Percentiles rank a stretch among this genome's conserved stretches.
These are phyloP conservation scores for Lactifluus echinatus DNA, from an alignment of 768 basidiomycete species.

Conservation along the genomic window DNA sequence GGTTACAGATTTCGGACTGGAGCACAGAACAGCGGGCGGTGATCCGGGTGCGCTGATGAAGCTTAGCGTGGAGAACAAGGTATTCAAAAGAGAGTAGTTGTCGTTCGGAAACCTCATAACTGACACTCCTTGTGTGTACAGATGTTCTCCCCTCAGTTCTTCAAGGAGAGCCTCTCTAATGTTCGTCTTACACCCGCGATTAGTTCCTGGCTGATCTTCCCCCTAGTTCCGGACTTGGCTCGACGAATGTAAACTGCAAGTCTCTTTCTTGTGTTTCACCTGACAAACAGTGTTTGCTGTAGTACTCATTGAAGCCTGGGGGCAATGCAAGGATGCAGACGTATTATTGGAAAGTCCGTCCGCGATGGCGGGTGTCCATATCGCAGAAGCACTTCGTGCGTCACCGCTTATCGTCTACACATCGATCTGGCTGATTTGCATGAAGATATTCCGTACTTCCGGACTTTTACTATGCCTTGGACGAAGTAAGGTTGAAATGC, in stretches of 20 bases:
- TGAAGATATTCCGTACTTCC: conserved; percentile 54
- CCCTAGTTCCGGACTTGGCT: conserved; percentile 55
- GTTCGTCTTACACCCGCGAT: conserved; percentile 27
- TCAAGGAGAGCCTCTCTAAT: conserved; percentile 50
- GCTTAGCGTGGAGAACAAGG: conserved; percentile 42
- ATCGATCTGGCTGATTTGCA: neutral
- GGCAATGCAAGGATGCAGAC: conserved; percentile 54
- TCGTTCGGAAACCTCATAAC: conserved; percentile 13
- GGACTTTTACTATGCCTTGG: conserved; percentile 57
- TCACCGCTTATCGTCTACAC: conserved; percentile 4
- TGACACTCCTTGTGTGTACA: conserved; percentile 22
- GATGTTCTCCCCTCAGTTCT: conserved; percentile 70
- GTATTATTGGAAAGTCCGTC: conserved; percentile 59
- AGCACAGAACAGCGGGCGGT: conserved; percentile 54
- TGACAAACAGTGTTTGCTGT: neutral
- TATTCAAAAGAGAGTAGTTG: neutral
- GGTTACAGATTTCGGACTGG: conserved; percentile 51
- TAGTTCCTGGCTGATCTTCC: neutral
- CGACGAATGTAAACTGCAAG: conserved; percentile 40
- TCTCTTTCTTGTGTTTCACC: neutral
- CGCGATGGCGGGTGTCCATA: conserved; percentile 64
- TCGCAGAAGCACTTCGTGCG: conserved; percentile 55
- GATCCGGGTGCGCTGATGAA: conserved; percentile 66
- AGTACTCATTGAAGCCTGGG: conserved; percentile 57
- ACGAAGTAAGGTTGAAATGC: conserved; percentile 32